These are phyloP conservation scores for Candida maris DNA, from an alignment of 805 yeast genomes.

Conservation along the genomic window DNA sequence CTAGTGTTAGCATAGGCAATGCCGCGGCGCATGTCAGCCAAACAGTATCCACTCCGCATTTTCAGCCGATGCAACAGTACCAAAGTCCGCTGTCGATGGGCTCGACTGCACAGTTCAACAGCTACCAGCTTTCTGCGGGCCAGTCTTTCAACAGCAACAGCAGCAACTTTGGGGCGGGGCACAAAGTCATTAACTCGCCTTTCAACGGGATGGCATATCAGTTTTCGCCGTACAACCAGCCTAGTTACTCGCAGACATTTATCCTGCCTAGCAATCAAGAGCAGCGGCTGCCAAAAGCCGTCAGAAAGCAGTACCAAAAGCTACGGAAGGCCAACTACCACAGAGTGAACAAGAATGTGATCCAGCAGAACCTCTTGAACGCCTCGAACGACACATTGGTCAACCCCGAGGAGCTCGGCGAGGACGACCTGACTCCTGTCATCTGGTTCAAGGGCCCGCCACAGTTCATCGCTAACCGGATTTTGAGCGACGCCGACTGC, in stretches of 20 bases:
- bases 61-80: slow-evolving; percentile 12
- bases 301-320: slow-evolving; percentile 29
- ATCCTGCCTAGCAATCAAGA: slow-evolving; percentile 35
- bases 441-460: slow-evolving; percentile 74
- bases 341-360: slow-evolving; percentile 17
- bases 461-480: slow-evolving; percentile 39
- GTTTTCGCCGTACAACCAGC: slow-evolving; percentile 29
- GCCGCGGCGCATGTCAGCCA: slow-evolving; percentile 1
- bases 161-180: slow-evolving; percentile 17
- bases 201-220: slow-evolving; percentile 29
- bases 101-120: slow-evolving; percentile 6
- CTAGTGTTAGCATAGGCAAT: slow-evolving; percentile 3
- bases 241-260: slow-evolving; percentile 33
- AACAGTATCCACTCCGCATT: slow-evolving; percentile 4
- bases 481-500: slow-evolving; percentile 23
- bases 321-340: slow-evolving; percentile 33
- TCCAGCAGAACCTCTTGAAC: slow-evolving; percentile 21
- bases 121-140: slow-evolving; percentile 10
- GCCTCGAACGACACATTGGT: slow-evolving; percentile 15
- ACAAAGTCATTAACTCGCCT: slow-evolving; percentile 31
- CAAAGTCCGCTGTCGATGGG: slow-evolving; percentile 9
- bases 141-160: slow-evolving; percentile 8
- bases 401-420: slow-evolving; percentile 18
- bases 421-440: slow-evolving; percentile 32
- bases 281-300: slow-evolving; percentile 32